Evolutionary conservation across 2,329 filamentous ascomycete species (phyloP).

Genomic region (Apiospora koreana): DNA sequence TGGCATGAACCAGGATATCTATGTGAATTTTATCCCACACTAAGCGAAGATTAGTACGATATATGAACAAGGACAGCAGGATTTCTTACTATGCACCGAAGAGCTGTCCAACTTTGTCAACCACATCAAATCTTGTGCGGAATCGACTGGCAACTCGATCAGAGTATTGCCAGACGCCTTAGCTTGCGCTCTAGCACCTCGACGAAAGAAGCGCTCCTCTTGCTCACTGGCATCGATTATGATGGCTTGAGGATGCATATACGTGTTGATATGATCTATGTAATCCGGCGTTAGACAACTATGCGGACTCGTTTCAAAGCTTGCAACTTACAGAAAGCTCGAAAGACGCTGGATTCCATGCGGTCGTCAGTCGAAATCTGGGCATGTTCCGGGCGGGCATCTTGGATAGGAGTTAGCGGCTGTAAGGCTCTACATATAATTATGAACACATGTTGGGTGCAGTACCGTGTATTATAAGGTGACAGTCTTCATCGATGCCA

Average conservation of each 20-base stretch:
- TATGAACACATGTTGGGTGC: background rate
- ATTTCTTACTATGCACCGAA: slow-evolving; percentile 61
- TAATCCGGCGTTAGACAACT: slow-evolving; percentile 18
- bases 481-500: slow-evolving; percentile 72
- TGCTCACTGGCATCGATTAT: slow-evolving; percentile 67
- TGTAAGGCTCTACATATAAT: background rate
- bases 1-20: slow-evolving; percentile 82
- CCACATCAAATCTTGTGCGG: slow-evolving; percentile 70
- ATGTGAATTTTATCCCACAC: slow-evolving; percentile 78
- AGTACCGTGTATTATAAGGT: slow-evolving; percentile 60
- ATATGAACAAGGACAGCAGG: background rate
- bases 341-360: slow-evolving; percentile 63
- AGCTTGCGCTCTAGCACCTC: slow-evolving; percentile 58
- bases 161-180: slow-evolving; percentile 57
- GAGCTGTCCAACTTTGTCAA: slow-evolving; percentile 74
- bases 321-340: slow-evolving; percentile 58
- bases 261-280: slow-evolving; percentile 67
- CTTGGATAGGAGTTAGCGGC: slow-evolving; percentile 37
- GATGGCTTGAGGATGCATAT: slow-evolving; percentile 75
- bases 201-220: slow-evolving; percentile 71
- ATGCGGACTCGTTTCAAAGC: background rate
- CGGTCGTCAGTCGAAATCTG: slow-evolving; percentile 68
- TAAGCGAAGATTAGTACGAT: slow-evolving; percentile 28
- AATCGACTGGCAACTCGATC: slow-evolving; percentile 71
- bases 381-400: slow-evolving; percentile 78